phyloP scores from a whole-genome alignment of 768 basidiomycete species.

The Chalciporus sphaerocephalus region DNA sequence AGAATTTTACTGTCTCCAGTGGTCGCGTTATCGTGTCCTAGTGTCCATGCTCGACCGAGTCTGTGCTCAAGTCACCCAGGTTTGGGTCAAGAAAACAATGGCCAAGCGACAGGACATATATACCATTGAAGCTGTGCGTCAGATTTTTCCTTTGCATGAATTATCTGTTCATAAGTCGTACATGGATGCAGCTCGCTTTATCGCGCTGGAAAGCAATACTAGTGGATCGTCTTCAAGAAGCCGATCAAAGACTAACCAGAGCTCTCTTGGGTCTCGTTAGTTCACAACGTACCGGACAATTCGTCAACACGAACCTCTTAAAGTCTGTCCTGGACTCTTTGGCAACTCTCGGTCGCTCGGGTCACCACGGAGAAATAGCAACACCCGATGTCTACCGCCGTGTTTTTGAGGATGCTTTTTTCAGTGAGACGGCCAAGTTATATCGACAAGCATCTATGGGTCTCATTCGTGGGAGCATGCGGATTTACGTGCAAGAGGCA shows the following conservation, averaged over 20 bases:
- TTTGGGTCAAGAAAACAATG: not conserved
- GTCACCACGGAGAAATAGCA: slow-evolving; percentile 68
- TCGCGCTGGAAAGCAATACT: slow-evolving; percentile 88
- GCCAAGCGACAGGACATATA: not conserved
- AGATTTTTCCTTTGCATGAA: not conserved
- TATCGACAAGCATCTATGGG: slow-evolving; percentile 36
- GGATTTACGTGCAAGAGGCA: not conserved
- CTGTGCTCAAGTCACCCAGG: not conserved
- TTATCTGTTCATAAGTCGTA: not conserved
- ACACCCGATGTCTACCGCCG: slow-evolving; percentile 85
- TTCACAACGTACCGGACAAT: slow-evolving; percentile 23
- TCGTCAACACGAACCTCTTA: not conserved
- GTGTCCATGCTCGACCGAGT: not conserved
- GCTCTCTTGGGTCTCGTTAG: slow-evolving; percentile 84
- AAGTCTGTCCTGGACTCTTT: not conserved
- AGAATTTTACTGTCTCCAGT: not conserved
- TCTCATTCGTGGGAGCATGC: not conserved
- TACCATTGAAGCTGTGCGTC: not conserved
- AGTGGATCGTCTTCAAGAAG: slow-evolving; percentile 72
- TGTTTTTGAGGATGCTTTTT: slow-evolving; percentile 80
- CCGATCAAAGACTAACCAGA: slow-evolving; percentile 71
- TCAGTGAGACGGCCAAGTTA: slow-evolving; percentile 74
- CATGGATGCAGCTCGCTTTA: slow-evolving; percentile 60
- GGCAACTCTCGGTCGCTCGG: not conserved
- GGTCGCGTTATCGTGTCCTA: not conserved